These are phyloP conservation scores for Kwoniella dejecticola DNA, from an alignment of 768 basidiomycete genomes.

Conservation along the genomic window DNA sequence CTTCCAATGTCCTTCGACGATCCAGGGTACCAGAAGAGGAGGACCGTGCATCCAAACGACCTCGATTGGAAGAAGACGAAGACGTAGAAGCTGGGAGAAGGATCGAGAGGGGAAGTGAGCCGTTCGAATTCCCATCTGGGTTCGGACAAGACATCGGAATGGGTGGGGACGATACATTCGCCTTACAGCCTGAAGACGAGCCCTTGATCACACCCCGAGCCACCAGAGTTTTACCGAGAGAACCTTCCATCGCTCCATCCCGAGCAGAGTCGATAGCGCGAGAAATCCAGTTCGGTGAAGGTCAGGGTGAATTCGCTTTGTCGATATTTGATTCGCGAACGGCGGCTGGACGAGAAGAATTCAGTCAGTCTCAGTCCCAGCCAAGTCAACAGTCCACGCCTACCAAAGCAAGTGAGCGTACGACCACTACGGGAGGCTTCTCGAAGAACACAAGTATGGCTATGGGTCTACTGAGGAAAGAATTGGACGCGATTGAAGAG, in stretches of 20 bases:
- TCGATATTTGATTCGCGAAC: constrained; percentile 59
- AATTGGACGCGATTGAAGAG: constrained; percentile 57
- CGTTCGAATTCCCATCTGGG: constrained; percentile 57
- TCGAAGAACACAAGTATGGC: constrained; percentile 48
- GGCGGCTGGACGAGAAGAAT: constrained; percentile 21
- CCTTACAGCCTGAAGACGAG: constrained; percentile 18
- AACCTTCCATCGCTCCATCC: constrained; percentile 29
- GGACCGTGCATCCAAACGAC: constrained; percentile 45
- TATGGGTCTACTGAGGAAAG: constrained; percentile 58
- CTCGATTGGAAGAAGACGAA: constrained; percentile 64
- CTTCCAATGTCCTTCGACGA: constrained; percentile 64
- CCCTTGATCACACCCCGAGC: constrained; percentile 17
- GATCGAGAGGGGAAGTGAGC: constrained; percentile 58
- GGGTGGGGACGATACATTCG: constrained; percentile 62
- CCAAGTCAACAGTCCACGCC: constrained; percentile 33
- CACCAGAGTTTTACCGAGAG: constrained; percentile 7
- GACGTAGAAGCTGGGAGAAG: constrained; percentile 73
- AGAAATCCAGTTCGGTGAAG: constrained; percentile 60
- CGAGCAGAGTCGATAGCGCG: constrained; percentile 42
- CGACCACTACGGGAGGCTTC: constrained; percentile 29
- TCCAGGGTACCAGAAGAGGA: constrained; percentile 62
- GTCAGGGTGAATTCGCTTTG: constrained; percentile 60
- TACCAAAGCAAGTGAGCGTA: constrained; percentile 29
- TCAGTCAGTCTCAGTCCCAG: constrained; percentile 28
- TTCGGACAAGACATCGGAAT: constrained; percentile 61